These are phyloP conservation scores for Calocera cornea DNA, from an alignment of 768 basidiomycete species.

Conservation along the genomic window DNA sequence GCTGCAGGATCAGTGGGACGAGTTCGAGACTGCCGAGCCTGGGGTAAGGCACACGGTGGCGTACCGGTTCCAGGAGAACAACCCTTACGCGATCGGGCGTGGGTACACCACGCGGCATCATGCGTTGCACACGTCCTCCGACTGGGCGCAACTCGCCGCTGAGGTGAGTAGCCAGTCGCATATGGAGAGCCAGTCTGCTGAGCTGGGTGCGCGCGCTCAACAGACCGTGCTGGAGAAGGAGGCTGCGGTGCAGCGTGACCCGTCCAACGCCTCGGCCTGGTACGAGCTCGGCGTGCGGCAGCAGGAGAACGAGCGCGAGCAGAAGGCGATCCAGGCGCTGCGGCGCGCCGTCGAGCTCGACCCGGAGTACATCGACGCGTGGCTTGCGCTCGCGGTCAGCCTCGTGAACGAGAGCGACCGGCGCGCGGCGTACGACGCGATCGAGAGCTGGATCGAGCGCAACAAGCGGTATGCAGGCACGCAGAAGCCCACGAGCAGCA, in stretches of 20 bases:
- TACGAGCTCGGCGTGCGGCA: slow-evolving; percentile 89
- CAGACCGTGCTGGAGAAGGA: slow-evolving; percentile 83
- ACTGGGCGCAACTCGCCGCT: slow-evolving; percentile 16
- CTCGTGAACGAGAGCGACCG: slow-evolving; percentile 81
- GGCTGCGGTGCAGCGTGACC: slow-evolving; percentile 71
- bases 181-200: slow-evolving; percentile 6
- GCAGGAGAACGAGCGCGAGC: slow-evolving; percentile 94
- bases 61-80: slow-evolving; percentile 65
- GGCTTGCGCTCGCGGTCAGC: slow-evolving; percentile 83
- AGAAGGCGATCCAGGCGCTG: slow-evolving; percentile 76
- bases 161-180: slow-evolving; percentile 27
- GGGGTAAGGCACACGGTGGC: slow-evolving; percentile 40
- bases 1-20: slow-evolving; percentile 68
- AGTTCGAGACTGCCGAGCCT: slow-evolving; percentile 55
- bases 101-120: slow-evolving; percentile 41
- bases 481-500: slow-evolving; percentile 26
- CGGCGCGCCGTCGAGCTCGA: slow-evolving; percentile 69
- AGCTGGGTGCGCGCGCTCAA: slow-evolving; percentile 8
- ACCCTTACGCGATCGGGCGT: slow-evolving; percentile 63
- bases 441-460: slow-evolving; percentile 67
- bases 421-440: slow-evolving; percentile 57
- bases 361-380: slow-evolving; percentile 58
- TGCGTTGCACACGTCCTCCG: slow-evolving; percentile 23
- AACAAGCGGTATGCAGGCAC: slow-evolving; percentile 41
- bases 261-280: slow-evolving; percentile 63